Evolutionary conservation across 2,329 filamentous ascomycete species (phyloP).

Genomic region (Xylariaceae sp.): DNA sequence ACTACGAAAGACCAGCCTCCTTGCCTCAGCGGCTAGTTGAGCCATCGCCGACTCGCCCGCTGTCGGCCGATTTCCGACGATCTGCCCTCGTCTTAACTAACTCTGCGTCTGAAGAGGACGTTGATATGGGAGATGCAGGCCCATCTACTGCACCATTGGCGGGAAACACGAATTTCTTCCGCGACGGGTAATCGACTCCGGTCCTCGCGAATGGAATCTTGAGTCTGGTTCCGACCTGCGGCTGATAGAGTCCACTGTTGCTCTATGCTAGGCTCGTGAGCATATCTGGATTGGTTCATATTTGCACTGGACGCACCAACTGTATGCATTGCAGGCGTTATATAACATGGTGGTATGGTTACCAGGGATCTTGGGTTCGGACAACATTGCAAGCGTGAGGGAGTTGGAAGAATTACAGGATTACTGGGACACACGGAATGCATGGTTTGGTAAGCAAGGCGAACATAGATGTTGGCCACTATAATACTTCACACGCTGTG

Average conservation of each 20-base stretch:
- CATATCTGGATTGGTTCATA: constrained; percentile 28
- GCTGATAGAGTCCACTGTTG: constrained; percentile 1
- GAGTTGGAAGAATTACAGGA: constrained; percentile 26
- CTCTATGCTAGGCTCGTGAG: constrained; percentile 13
- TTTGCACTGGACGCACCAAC: constrained; percentile 21
- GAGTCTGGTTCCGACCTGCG: too few species aligned
- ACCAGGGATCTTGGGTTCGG: constrained; percentile 32
- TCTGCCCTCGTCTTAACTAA: constrained; percentile 34
- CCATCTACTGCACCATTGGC: constrained; percentile 61
- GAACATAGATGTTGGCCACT: constrained; percentile 20
- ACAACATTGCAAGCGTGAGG: constrained; percentile 31
- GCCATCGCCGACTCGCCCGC: constrained; percentile 54
- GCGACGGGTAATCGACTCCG: constrained; percentile 47
- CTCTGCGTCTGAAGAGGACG: constrained; percentile 47
- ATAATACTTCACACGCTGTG: too few species aligned
- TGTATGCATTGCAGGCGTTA: constrained; percentile 42
- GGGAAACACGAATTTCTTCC: constrained; percentile 58
- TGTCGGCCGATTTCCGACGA: constrained; percentile 53
- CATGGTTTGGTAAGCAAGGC: constrained; percentile 24
- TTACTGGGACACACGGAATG: constrained; percentile 12
- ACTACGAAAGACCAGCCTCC: constrained; percentile 60
- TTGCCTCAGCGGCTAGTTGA: constrained; percentile 56
- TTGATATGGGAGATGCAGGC: constrained; percentile 64
- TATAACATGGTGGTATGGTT: constrained; percentile 36
- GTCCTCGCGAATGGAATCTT: too few species aligned